Conservation (phyloP, 805 yeast genomes). For the Ogataea ganodermae region DNA sequence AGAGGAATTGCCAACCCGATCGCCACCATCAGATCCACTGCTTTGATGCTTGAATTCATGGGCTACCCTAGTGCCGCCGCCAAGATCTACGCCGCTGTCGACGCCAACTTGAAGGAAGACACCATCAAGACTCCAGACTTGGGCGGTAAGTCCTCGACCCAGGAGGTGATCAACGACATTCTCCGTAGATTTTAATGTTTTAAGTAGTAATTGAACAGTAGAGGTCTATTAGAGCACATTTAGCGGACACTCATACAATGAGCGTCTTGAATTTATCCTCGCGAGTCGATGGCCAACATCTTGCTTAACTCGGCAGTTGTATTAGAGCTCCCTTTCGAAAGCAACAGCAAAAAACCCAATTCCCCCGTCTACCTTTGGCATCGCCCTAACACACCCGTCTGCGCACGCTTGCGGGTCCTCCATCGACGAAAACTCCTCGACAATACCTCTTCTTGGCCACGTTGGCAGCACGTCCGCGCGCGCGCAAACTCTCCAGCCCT, state of each 20-base stretch:
- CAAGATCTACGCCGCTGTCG: conserved; percentile 90
- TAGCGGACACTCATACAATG: no score
- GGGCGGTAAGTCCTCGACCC: conserved; percentile 88
- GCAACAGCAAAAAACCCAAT: conserved; percentile 97
- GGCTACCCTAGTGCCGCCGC: conserved; percentile 90
- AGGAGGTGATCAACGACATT: conserved; percentile 84
- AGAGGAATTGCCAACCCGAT: conserved; percentile 93
- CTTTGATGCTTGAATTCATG: conserved; percentile 95
- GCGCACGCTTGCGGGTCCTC: conserved; percentile 58
- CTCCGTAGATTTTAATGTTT: conserved; percentile 48
- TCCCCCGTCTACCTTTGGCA: conserved; percentile 94
- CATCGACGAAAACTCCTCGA: conserved; percentile 61
- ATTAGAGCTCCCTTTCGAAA: conserved; percentile 56
- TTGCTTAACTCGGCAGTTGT: no score
- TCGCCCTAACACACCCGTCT: conserved; percentile 82
- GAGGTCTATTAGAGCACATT: no score
- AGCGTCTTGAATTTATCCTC: no score
- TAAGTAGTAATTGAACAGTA: neutral
- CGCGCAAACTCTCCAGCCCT: conserved; percentile 74
- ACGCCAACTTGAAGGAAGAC: conserved; percentile 84
- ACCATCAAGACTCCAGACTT: conserved; percentile 86
- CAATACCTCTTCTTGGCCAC: conserved; percentile 87
- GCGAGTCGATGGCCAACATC: no score
- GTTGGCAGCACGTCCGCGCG: conserved; percentile 67
- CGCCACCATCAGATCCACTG: conserved; percentile 97